Percentiles rank a stretch among this genome's conserved stretches.
Conservation (phyloP, 305 asterid species). For the Solanum chacoense region DNA sequence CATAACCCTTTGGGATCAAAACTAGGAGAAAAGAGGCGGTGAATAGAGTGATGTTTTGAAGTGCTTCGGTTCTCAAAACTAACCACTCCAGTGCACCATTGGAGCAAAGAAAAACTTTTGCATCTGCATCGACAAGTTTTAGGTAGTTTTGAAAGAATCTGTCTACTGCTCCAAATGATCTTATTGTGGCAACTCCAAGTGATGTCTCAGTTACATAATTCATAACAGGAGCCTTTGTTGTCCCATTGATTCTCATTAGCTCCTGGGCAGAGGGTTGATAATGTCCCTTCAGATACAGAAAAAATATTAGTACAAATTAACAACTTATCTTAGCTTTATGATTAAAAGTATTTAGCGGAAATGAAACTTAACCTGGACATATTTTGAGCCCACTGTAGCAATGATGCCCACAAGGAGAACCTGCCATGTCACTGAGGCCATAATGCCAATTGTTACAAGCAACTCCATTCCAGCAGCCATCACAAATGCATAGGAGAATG, state of each 20-base stretch:
- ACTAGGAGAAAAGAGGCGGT: constrained; percentile 45
- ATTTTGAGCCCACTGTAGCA: constrained; percentile 42
- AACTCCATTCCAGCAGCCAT: constrained; percentile 34
- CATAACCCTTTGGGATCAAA: constrained; percentile 27
- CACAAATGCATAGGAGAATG: constrained; percentile 31
- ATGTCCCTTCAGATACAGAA: constrained; percentile 34
- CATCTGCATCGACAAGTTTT: constrained; percentile 54
- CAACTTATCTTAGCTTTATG: not conserved
- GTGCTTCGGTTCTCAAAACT: constrained; percentile 54
- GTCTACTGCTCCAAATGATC: constrained; percentile 50
- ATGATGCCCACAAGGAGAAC: constrained; percentile 62
- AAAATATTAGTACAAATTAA: not conserved
- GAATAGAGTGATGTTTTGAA: constrained; percentile 52
- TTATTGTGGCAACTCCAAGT: constrained; percentile 61
- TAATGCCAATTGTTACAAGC: constrained; percentile 31
- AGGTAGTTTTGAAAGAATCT: constrained; percentile 51
- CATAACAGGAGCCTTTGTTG: constrained; percentile 73
- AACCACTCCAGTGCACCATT: constrained; percentile 70
- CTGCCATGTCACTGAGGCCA: constrained; percentile 75
- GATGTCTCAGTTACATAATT: constrained; percentile 71
- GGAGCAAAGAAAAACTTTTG: constrained; percentile 49
- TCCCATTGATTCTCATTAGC: constrained; percentile 77
- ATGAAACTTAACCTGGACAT: constrained; percentile 36
- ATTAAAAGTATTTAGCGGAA: not conserved
- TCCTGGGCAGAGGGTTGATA: constrained; percentile 68